Conservation (phyloP, 1,284 basidiomycete species). For the Wallemia ichthyophaga region DNA sequence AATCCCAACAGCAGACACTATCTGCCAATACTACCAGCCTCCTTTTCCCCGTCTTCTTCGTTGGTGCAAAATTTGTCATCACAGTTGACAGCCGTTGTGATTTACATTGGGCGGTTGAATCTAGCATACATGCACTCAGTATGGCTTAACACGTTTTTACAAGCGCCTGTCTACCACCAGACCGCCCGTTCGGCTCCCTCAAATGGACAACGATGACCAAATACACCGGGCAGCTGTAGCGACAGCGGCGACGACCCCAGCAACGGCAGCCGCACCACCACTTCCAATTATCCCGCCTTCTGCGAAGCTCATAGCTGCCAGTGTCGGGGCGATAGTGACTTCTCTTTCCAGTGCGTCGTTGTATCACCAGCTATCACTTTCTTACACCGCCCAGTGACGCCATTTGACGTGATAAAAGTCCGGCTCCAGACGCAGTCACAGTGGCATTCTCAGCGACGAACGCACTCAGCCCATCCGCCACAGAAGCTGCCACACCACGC, state of each 20-base stretch:
- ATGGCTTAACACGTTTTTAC: too few species aligned
- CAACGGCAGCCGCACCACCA: neutral
- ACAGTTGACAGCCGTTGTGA: neutral
- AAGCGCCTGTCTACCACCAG: too few species aligned
- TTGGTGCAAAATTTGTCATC: neutral
- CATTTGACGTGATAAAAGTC: slow-evolving; percentile 79
- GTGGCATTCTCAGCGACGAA: slow-evolving; percentile 9
- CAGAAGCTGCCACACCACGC: neutral
- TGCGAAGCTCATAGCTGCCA: slow-evolving; percentile 42
- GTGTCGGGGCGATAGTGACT: slow-evolving; percentile 46
- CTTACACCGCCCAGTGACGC: slow-evolving; percentile 37
- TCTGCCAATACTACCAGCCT: too few species aligned
- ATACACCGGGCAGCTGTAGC: neutral
- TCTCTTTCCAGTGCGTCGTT: slow-evolving; percentile 39
- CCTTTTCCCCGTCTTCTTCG: neutral
- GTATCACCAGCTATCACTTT: slow-evolving; percentile 1
- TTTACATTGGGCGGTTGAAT: neutral
- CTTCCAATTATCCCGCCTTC: neutral
- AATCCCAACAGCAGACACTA: too few species aligned
- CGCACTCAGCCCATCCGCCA: slow-evolving; percentile 15
- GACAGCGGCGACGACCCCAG: neutral
- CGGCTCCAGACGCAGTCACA: slow-evolving; percentile 53
- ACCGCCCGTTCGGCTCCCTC: too few species aligned
- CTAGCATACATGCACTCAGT: neutral
- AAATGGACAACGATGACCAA: neutral